A percentile compares a stretch with the other conserved stretches of the same genome.
Evolutionary conservation across 495 filamentous ascomycete genomes (phyloP).

Genomic region (Hypoxylon fragiforme): DNA sequence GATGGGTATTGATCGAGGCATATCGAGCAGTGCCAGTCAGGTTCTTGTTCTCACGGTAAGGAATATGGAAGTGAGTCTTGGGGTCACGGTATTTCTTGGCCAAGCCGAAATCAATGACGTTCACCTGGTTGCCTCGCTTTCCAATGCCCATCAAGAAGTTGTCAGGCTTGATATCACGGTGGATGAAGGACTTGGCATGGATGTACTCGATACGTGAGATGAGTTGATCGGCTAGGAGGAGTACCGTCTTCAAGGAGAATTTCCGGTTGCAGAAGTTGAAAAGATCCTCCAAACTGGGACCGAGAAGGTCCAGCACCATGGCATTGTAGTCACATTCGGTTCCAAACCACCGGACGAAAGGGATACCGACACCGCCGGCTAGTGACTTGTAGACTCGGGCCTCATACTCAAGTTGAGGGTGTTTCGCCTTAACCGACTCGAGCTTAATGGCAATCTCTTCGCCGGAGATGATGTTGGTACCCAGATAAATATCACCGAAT

Average conservation of each 20-base stretch:
- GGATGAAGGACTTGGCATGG: constrained; percentile 99
- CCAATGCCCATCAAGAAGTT: constrained; percentile 99
- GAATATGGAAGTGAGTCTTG: constrained; percentile 99
- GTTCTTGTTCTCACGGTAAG: constrained; percentile 99
- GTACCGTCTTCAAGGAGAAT: constrained; percentile 99
- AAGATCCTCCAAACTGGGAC: constrained; percentile 97
- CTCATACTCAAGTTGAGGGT: constrained; percentile 99
- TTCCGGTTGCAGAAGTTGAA: constrained; percentile 99
- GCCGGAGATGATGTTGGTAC: constrained; percentile 99
- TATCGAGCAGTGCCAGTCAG: constrained; percentile 98
- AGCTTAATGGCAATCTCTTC: constrained; percentile 99
- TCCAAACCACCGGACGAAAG: constrained; percentile 99
- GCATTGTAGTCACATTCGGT: constrained; percentile 99
- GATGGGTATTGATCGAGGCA: constrained; percentile 98
- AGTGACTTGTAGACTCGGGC: constrained; percentile 99
- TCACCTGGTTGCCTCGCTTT: constrained; percentile 99
- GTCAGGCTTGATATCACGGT: constrained; percentile 99
- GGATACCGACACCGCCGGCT: constrained; percentile 97
- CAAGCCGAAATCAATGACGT: constrained; percentile 98
- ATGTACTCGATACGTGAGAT: constrained; percentile 99
- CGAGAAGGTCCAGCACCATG: constrained; percentile 98
- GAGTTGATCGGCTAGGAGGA: constrained; percentile 96
- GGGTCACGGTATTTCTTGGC: constrained; percentile 99
- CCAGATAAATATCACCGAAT: constrained; percentile 99
- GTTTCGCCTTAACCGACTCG: constrained; percentile 99